These are phyloP conservation scores for Penstemon newberryi DNA, from an alignment of 257 asterid species.

Conservation along the genomic window DNA sequence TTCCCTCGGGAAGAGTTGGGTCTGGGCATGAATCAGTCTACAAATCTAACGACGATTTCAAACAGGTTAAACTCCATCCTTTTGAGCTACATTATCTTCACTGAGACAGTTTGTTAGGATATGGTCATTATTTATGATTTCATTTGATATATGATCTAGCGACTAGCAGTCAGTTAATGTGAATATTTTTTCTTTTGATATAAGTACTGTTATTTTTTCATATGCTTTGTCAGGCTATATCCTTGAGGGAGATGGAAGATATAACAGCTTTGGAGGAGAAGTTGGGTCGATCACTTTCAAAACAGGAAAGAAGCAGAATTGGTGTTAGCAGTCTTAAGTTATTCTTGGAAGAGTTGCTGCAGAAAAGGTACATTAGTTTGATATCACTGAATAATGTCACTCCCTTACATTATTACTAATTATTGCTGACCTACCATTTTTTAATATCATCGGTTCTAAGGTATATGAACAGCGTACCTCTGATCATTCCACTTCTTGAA, in stretches of 20 bases:
- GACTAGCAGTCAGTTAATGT: neutral
- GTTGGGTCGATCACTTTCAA: slow-evolving; percentile 83
- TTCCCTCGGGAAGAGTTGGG: slow-evolving; percentile 98
- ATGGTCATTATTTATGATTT: slow-evolving; percentile 17
- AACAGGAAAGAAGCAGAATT: slow-evolving; percentile 81
- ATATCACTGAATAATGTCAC: slow-evolving; percentile 19
- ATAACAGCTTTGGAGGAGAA: slow-evolving; percentile 81
- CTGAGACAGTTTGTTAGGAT: neutral
- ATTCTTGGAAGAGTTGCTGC: slow-evolving; percentile 91
- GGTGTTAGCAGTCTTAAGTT: slow-evolving; percentile 92
- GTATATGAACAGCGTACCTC: slow-evolving; percentile 92
- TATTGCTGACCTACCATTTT: slow-evolving; percentile 29
- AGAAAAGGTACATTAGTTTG: slow-evolving; percentile 52
- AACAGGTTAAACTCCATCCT: slow-evolving; percentile 57
- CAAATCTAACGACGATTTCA: slow-evolving; percentile 91
- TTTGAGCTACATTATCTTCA: slow-evolving; percentile 24
- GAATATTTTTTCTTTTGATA: neutral
- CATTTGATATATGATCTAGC: slow-evolving; percentile 1
- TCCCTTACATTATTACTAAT: slow-evolving; percentile 20
- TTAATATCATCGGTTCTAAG: slow-evolving; percentile 41
- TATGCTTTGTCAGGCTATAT: slow-evolving; percentile 60
- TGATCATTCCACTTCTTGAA: slow-evolving; percentile 92
- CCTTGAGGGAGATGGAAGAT: slow-evolving; percentile 85
- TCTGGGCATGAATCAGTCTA: slow-evolving; percentile 82
- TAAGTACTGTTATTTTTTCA: slow-evolving; percentile 6